These are phyloP conservation scores for Cicer yamashitae DNA, from an alignment of 306 rosid species.

Conservation along the genomic window DNA sequence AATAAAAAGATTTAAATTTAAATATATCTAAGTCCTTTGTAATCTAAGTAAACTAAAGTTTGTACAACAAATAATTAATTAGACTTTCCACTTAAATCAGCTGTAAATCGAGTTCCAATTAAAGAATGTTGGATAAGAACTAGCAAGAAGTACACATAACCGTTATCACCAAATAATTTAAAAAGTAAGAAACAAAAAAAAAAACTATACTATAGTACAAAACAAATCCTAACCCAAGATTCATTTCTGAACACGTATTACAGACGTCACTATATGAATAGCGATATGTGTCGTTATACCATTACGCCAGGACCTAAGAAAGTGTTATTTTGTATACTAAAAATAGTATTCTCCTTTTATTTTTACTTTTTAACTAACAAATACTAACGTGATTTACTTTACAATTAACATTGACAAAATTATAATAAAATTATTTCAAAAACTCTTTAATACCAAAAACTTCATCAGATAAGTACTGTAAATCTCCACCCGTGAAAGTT, in stretches of 20 bases:
- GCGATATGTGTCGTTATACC: conserved; percentile 25
- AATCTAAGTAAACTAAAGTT: too few species aligned
- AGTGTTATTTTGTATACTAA: too few species aligned
- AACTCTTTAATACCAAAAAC: not conserved
- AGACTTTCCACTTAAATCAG: too few species aligned
- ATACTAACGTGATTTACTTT: too few species aligned
- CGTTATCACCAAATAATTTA: conserved; percentile 12
- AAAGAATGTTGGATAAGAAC: conserved; percentile 14
- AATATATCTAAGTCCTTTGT: too few species aligned
- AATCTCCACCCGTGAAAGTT: conserved; percentile 57
- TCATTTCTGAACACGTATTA: not conserved
- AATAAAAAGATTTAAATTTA: not conserved
- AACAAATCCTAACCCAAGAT: not conserved
- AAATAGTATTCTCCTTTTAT: too few species aligned
- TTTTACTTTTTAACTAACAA: too few species aligned
- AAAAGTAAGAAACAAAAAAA: not conserved
- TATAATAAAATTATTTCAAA: too few species aligned
- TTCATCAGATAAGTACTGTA: conserved; percentile 29
- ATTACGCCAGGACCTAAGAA: not conserved
- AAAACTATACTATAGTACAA: not conserved
- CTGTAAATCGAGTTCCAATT: not conserved
- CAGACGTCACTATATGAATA: conserved; percentile 32
- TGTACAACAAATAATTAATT: too few species aligned
- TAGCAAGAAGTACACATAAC: conserved; percentile 32
- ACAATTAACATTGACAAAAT: too few species aligned